These are phyloP conservation scores for Capsicum rhomboideum DNA, from an alignment of 257 asterid genomes.

Conservation along the genomic window DNA sequence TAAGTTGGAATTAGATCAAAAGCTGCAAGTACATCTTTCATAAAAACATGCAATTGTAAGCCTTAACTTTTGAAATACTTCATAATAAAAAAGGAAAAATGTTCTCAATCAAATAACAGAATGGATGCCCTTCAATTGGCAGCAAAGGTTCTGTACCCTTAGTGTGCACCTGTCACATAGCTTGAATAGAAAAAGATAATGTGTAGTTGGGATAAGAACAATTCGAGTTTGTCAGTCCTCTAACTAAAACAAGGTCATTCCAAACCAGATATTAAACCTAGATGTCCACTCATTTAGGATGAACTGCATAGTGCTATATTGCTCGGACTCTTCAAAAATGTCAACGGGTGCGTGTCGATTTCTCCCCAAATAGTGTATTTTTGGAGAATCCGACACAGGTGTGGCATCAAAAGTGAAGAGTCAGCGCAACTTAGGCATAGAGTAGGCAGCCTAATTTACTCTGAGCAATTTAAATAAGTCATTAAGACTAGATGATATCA, in stretches of 20 bases:
- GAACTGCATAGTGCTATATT: background rate
- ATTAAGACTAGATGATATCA: background rate
- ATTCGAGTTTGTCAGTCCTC: background rate
- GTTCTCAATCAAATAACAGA: background rate
- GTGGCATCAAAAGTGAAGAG: too few relatives aligned
- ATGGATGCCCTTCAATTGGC: background rate
- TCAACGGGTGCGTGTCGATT: too few relatives aligned
- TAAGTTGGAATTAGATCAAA: background rate
- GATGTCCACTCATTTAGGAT: background rate
- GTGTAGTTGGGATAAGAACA: background rate
- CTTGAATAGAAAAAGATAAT: background rate
- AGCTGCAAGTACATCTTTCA: background rate
- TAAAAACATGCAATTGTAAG: background rate
- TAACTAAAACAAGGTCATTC: background rate
- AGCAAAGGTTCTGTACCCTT: background rate
- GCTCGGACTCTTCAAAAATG: too few relatives aligned
- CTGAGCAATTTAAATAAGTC: background rate
- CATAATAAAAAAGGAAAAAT: background rate
- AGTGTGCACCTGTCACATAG: background rate
- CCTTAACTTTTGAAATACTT: background rate
- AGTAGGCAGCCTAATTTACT: background rate
- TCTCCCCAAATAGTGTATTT: too few relatives aligned
- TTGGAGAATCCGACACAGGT: too few relatives aligned
- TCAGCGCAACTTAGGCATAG: too few relatives aligned
- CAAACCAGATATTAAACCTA: background rate